Conservation (phyloP, 2,329 filamentous ascomycete genomes). For the Colletotrichum sp. region DNA sequence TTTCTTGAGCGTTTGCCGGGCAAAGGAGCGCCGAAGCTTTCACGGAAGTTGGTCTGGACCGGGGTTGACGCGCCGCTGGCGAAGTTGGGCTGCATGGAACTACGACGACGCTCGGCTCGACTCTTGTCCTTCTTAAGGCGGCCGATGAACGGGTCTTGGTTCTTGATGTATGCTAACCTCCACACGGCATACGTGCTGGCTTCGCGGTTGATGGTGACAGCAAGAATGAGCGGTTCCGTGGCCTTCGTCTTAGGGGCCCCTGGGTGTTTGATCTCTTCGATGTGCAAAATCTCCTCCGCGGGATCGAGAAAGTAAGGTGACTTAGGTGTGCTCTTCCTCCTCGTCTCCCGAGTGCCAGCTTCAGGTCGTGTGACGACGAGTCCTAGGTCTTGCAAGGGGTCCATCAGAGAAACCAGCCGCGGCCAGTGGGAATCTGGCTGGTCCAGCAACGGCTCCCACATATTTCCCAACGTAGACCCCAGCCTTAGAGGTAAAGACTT, state of each 20-base stretch:
- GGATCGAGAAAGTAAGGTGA: slow-evolving; percentile 68
- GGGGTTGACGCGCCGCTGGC: slow-evolving; percentile 81
- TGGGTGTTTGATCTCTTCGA: slow-evolving; percentile 72
- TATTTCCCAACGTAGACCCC: slow-evolving; percentile 59
- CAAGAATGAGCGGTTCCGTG: slow-evolving; percentile 67
- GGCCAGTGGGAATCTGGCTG: slow-evolving; percentile 68
- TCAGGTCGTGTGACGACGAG: slow-evolving; percentile 72
- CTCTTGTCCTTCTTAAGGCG: slow-evolving; percentile 50
- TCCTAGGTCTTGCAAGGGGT: slow-evolving; percentile 86
- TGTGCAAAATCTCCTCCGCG: slow-evolving; percentile 83
- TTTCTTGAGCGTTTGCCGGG: slow-evolving; percentile 59
- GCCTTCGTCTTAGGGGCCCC: slow-evolving; percentile 33
- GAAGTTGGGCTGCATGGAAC: slow-evolving; percentile 71
- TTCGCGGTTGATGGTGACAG: slow-evolving; percentile 81
- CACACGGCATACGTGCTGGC: slow-evolving; percentile 83
- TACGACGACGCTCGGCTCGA: slow-evolving; percentile 58
- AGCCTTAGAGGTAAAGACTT: slow-evolving; percentile 59
- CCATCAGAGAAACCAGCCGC: slow-evolving; percentile 81
- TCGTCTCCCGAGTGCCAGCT: slow-evolving; percentile 37
- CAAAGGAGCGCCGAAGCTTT: slow-evolving; percentile 73
- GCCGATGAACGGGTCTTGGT: slow-evolving; percentile 62
- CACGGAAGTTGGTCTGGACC: slow-evolving; percentile 71
- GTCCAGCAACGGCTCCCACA: slow-evolving; percentile 61
- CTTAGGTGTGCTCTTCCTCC: slow-evolving; percentile 43
- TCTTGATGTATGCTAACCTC: slow-evolving; percentile 79